These are phyloP conservation scores for Gossypium laxum DNA, from an alignment of 441 rosid species.

Conservation along the genomic window DNA sequence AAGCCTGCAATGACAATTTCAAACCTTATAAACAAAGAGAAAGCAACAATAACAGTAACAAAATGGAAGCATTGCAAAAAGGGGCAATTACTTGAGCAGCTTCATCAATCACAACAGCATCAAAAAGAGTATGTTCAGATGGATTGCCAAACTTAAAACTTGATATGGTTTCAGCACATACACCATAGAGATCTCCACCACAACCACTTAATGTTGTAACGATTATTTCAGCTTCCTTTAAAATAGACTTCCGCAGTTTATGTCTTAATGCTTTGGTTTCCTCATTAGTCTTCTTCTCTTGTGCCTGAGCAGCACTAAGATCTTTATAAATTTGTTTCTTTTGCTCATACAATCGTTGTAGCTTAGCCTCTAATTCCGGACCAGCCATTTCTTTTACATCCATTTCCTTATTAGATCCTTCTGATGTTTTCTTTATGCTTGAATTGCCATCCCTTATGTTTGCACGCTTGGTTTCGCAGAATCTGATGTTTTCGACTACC, in stretches of 20 bases:
- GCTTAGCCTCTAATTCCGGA: conserved; percentile 53
- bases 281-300: conserved; percentile 63
- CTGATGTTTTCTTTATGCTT: conserved; percentile 34
- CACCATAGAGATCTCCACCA: conserved; percentile 94
- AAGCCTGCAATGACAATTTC: conserved; percentile 50
- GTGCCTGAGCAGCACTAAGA: conserved; percentile 74
- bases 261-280: conserved; percentile 59
- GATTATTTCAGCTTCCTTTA: conserved; percentile 92
- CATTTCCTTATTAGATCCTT: conserved; percentile 33
- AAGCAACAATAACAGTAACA: background rate
- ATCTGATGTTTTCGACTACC: conserved; percentile 67
- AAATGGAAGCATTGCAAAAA: conserved; percentile 16
- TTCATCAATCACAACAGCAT: conserved; percentile 94
- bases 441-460: conserved; percentile 55
- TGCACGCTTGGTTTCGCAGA: conserved; percentile 86
- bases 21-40: conserved; percentile 11
- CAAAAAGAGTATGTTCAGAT: conserved; percentile 76
- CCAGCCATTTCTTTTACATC: conserved; percentile 60
- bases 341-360: conserved; percentile 67
- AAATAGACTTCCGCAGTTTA: conserved; percentile 67
- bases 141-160: conserved; percentile 60
- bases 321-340: conserved; percentile 82
- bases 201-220: conserved; percentile 92
- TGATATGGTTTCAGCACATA: conserved; percentile 77
- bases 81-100: conserved; percentile 72